These are phyloP conservation scores for Vanderwaltozyma tropicalis DNA, from an alignment of 805 yeast species.

Conservation along the genomic window DNA sequence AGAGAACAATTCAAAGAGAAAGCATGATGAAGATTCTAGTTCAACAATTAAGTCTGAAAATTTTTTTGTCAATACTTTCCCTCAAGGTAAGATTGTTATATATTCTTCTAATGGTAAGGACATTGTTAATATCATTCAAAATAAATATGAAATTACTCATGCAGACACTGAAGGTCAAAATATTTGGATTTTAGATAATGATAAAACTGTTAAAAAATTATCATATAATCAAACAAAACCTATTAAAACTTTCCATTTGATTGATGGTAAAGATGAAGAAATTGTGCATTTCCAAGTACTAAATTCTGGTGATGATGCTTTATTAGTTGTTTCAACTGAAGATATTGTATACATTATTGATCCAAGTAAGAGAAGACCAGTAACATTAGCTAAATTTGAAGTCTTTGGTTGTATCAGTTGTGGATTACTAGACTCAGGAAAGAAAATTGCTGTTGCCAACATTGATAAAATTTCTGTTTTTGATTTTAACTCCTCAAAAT, in stretches of 20 bases:
- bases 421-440: conserved; percentile 13
- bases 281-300: conserved; percentile 24
- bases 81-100: conserved; percentile 24
- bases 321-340: conserved; percentile 23
- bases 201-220: conserved; percentile 26
- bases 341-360: conserved; percentile 53
- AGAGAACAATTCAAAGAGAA: conserved; percentile 12
- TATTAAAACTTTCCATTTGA: conserved; percentile 27
- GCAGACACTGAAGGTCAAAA: conserved; percentile 26
- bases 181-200: conserved; percentile 29
- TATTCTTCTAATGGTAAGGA: conserved; percentile 26
- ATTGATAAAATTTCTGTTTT: conserved; percentile 10
- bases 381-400: conserved; percentile 16
- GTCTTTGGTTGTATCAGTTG: conserved; percentile 11
- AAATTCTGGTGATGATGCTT: conserved; percentile 11
- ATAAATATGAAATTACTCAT: conserved; percentile 28
- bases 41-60: conserved; percentile 9
- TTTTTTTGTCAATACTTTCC: conserved; percentile 22
- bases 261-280: conserved; percentile 24
- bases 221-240: conserved; percentile 26
- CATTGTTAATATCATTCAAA: conserved; percentile 30
- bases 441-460: conserved; percentile 16
- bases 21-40: conserved; percentile 8
- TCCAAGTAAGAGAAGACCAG: conserved; percentile 35
- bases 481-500: conserved; percentile 10